phyloP scores from a whole-genome alignment of 73 alveolate genomes.

The Breviolum minutum region DNA sequence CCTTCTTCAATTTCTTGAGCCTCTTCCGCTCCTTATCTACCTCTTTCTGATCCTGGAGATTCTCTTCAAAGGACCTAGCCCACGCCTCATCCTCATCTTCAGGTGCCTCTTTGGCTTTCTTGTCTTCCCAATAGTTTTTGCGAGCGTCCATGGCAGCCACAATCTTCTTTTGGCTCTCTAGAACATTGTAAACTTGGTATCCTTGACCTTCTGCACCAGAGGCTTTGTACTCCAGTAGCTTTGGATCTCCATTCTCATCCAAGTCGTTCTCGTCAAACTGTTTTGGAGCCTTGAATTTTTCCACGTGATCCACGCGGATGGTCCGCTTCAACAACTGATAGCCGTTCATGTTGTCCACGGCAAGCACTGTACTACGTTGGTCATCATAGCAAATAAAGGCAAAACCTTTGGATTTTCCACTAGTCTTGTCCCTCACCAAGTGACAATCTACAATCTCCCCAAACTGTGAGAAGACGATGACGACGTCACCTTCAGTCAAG shows the following conservation, averaged over 20 bases:
- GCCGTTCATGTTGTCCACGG: slow-evolving; percentile 98
- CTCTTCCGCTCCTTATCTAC: slow-evolving; percentile 59
- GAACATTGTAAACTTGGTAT: slow-evolving; percentile 59
- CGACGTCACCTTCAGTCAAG: slow-evolving; percentile 96
- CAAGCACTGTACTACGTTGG: slow-evolving; percentile 98
- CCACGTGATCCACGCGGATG: slow-evolving; percentile 98
- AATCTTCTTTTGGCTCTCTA: slow-evolving; percentile 66
- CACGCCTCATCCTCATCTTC: slow-evolving; percentile 88
- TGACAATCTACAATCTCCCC: slow-evolving; percentile 99
- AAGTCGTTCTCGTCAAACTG: slow-evolving; percentile 96
- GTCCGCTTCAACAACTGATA: slow-evolving; percentile 51
- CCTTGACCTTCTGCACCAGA: slow-evolving; percentile 70
- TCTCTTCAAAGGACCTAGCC: slow-evolving; percentile 76
- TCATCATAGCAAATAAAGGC: slow-evolving; percentile 98
- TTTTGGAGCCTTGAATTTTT: slow-evolving; percentile 97
- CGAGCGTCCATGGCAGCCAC: slow-evolving; percentile 35
- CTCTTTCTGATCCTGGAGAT: slow-evolving; percentile 27
- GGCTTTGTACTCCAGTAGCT: slow-evolving; percentile 61
- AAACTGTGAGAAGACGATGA: slow-evolving; percentile 98
- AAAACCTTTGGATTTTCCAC: slow-evolving; percentile 98
- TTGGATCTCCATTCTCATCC: slow-evolving; percentile 78
- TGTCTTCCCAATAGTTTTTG: slow-evolving; percentile 53
- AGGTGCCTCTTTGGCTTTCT: slow-evolving; percentile 75
- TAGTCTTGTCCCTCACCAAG: slow-evolving; percentile 97
- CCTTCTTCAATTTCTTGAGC: slow-evolving; percentile 30